Percentiles rank a stretch among this genome's conserved stretches.
These are phyloP conservation scores for Endothia cerciana DNA, from an alignment of 2,329 filamentous ascomycete species.

Conservation along the genomic window DNA sequence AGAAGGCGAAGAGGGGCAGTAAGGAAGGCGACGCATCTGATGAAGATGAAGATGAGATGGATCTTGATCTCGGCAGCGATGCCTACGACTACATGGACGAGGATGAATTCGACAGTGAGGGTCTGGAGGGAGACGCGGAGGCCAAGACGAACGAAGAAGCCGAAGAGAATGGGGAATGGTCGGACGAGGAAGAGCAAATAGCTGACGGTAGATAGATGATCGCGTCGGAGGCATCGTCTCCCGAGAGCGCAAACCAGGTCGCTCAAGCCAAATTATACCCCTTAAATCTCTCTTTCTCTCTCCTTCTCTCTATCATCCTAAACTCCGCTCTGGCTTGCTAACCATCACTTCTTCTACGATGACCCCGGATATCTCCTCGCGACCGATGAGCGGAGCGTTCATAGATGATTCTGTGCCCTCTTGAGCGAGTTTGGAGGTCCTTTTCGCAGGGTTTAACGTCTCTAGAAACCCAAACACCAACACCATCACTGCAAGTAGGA, in stretches of 20 bases:
- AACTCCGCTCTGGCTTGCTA: background rate
- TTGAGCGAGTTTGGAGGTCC: background rate
- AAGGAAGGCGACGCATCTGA: conserved; percentile 46
- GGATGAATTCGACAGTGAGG: conserved; percentile 57
- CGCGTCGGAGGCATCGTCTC: background rate
- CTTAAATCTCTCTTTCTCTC: background rate
- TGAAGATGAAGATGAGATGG: conserved; percentile 39
- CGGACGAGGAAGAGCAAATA: conserved; percentile 53
- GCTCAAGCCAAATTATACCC: conserved; percentile 15
- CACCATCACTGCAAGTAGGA: conserved; percentile 17
- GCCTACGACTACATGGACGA: conserved; percentile 45
- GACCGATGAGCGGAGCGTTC: background rate
- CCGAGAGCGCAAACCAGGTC: background rate
- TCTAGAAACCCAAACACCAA: conserved; percentile 20
- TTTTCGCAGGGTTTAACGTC: background rate
- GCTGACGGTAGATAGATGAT: conserved; percentile 23
- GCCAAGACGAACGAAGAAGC: conserved; percentile 53
- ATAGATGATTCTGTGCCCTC: background rate
- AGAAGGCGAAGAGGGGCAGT: conserved; percentile 36
- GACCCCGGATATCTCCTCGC: background rate
- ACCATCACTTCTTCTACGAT: background rate
- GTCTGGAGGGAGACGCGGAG: conserved; percentile 53
- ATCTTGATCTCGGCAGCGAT: conserved; percentile 42
- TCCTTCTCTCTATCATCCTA: background rate
- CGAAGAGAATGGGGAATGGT: conserved; percentile 56